Evolutionary conservation across 345 rosid species (phyloP), one percentile per base, ranked within the genome.

Genomic region (Carallia pectinifolia): DNA sequence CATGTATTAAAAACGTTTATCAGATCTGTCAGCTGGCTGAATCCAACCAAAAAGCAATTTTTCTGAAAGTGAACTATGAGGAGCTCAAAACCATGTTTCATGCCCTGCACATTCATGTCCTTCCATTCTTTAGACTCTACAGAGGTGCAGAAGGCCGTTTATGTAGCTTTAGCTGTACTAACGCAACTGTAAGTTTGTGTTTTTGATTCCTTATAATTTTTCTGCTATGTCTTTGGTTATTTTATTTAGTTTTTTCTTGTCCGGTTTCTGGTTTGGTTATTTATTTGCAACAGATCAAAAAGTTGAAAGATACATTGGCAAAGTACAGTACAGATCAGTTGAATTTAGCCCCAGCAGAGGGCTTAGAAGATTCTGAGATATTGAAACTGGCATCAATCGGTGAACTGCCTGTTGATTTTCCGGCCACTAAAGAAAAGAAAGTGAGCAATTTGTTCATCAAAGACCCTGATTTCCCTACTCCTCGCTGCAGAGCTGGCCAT

Each of bases 21-120:
- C 83, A 90, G 96, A 83, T 87, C 53, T 87, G 91, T 88, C 91
- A 88, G 70, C 56, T 92, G 69, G 98, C 98, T 29, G 92, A 88
- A 78, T 67, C 71, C 60, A 79, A 90, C 72, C 92, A 91, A 1
- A 67, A 82, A 47, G 90, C 85, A 5, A 70, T 83, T 59, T 85
- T 90, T 75, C 80, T 90, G 6, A 81, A 88, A 80, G 96, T 90
- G 68, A 92, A 92, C 74, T 83, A 85, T 48, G 94, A 92, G 63
- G 86, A 85, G 67, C 88, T 81, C 9, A 83, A 70, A 58, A 77
- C 77, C 59, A 83, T 86, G 98, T 92, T 94, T 58, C 75, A 81
- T 29, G 74, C 82, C 36, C 92, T 92, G 61, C 70, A 83, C 63
- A 70, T 90, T 71, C 91, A 83, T 40, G 96, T 92, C 30, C 84